These are phyloP conservation scores for Alternaria burnsii DNA, from an alignment of 2,329 filamentous ascomycete genomes.

Conservation along the genomic window DNA sequence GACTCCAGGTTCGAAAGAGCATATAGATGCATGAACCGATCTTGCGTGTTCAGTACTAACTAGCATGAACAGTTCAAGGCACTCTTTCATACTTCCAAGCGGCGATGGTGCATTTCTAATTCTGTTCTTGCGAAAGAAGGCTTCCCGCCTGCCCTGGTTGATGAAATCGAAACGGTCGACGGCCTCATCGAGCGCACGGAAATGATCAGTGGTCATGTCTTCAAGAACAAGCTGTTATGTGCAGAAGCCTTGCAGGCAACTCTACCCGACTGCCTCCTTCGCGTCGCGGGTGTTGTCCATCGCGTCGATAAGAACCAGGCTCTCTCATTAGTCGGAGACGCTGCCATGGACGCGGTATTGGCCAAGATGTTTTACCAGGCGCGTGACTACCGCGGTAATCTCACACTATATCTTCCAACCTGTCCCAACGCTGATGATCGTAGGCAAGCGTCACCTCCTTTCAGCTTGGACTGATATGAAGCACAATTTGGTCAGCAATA, in stretches of 20 bases:
- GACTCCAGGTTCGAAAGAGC: background rate
- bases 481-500: background rate
- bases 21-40: background rate
- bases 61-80: background rate
- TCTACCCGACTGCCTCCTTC: background rate
- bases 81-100: background rate
- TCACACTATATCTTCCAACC: no score
- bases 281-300: background rate
- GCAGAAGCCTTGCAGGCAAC: conserved; percentile 7
- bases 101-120: background rate
- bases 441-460: background rate
- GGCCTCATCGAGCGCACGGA: background rate
- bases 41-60: background rate
- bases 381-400: background rate
- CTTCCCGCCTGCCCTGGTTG: background rate
- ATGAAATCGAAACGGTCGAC: background rate
- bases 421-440: background rate
- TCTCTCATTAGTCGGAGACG: background rate
- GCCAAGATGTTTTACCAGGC: background rate
- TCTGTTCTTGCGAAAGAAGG: background rate
- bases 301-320: background rate
- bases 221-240: background rate
- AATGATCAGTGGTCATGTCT: background rate
- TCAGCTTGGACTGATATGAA: background rate
- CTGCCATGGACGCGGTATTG: background rate